Evolutionary conservation across 805 yeast species (phyloP), one percentile per base, ranked within the genome.

Genomic region (Pichia rugopelliculosa): DNA sequence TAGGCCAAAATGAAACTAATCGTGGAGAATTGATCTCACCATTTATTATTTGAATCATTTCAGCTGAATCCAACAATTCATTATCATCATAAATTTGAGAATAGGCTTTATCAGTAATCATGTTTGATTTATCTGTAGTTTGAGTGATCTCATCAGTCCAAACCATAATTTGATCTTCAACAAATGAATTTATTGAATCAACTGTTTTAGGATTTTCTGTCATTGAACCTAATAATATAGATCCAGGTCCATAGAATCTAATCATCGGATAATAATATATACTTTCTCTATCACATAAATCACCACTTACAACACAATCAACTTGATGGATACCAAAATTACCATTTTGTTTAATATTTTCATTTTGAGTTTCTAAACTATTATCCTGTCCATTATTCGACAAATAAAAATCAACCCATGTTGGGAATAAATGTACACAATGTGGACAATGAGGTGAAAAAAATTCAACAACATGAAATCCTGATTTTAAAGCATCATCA

Each of bases 361-460:
- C 70, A 2, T 71, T 70, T 44, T 82, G 70, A 2, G 71, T 70
- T 44, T 76, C 55, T 9, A 64, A 55, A 17, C 68, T 59, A 40
- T 74, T 73, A 36, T 77, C 80, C 36, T 76, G 79, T 10, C 65
- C 61, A 34, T 72, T 63, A 56, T 77, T 75, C 4, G 64, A 61
- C 22, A 69, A 56, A 67, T 79, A 86, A 0, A 91, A 75, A 47
- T 74, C 70, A 49, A 79, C 75, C 97, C 98, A 93, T 8, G 68
- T 73, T 1, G 99, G 98, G 2, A 87, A 93, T 45, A 93, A 67
- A 8, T 68, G 71, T 52, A 69, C 75, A 67, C 99, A 93, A 65
- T 91, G 98, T 8, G 69, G 62, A 62, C 99, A 93, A 58, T 82
- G 82, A 0, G 99, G 99, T 27, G 96, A 87, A 61, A 67, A 93